Conservation (phyloP, 2,329 filamentous ascomycete genomes). For the Aspergillus pseudotamarii region DNA sequence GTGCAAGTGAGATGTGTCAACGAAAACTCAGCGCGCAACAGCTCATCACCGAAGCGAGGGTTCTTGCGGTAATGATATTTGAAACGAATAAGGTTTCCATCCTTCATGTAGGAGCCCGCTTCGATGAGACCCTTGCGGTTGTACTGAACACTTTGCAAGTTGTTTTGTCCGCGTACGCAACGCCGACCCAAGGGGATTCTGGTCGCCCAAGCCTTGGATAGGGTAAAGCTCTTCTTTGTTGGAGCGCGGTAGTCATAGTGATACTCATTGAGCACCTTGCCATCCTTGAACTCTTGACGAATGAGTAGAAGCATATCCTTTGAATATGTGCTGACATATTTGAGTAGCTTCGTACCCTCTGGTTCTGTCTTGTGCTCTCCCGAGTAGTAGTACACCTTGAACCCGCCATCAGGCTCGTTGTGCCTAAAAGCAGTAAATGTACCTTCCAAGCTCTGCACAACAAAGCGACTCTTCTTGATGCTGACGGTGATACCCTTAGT, state of each 20-base stretch:
- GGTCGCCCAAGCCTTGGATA: slow-evolving; percentile 26
- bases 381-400: slow-evolving; percentile 44
- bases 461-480: slow-evolving; percentile 50
- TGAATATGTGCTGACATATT: slow-evolving; percentile 52
- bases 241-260: slow-evolving; percentile 50
- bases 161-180: slow-evolving; percentile 50
- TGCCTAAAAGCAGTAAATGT: slow-evolving; percentile 55
- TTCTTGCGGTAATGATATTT: slow-evolving; percentile 59
- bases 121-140: slow-evolving; percentile 57
- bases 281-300: slow-evolving; percentile 50
- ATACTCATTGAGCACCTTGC: slow-evolving; percentile 49
- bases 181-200: slow-evolving; percentile 50
- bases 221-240: slow-evolving; percentile 28
- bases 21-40: slow-evolving; percentile 59
- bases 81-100: slow-evolving; percentile 57
- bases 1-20: slow-evolving; percentile 58
- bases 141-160: slow-evolving; percentile 54
- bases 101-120: slow-evolving; percentile 56
- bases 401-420: slow-evolving; percentile 39
- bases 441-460: slow-evolving; percentile 53
- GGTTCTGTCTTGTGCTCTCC: slow-evolving; percentile 52
- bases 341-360: slow-evolving; percentile 42
- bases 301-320: slow-evolving; percentile 49
- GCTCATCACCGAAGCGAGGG: slow-evolving; percentile 56
- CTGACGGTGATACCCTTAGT: slow-evolving; percentile 53